phyloP scores from a whole-genome alignment of 306 rosid species.

The Quillaja saponaria region DNA sequence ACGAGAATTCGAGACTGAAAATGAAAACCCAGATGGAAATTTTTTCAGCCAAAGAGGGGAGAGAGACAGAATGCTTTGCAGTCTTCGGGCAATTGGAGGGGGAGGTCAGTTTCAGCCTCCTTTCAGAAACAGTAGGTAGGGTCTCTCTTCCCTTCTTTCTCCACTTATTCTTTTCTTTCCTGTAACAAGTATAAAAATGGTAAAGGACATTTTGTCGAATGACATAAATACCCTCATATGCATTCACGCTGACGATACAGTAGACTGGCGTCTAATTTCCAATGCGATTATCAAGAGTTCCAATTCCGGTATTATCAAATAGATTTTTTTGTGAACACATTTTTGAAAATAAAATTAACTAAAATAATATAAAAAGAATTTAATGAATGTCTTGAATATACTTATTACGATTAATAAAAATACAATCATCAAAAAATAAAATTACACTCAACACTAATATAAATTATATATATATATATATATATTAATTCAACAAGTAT shows the following conservation, averaged over 20 bases:
- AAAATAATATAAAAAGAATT: too few species aligned
- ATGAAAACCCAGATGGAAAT: constrained; percentile 12
- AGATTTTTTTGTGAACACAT: too few species aligned
- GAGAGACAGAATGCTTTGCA: constrained; percentile 11
- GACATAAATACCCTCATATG: constrained; percentile 18
- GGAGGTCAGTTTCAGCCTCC: constrained; percentile 20
- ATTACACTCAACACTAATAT: too few species aligned
- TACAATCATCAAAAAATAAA: too few species aligned
- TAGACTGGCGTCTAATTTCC: too few species aligned
- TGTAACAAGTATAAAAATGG: constrained; percentile 11
- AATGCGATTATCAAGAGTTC: too few species aligned
- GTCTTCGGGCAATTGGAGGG: constrained; percentile 14
- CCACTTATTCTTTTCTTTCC: neutral
- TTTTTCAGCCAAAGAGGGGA: neutral
- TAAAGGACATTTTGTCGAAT: neutral
- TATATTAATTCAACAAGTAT: too few species aligned
- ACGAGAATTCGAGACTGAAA: constrained; percentile 3
- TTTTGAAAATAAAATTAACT: too few species aligned
- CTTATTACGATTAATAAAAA: too few species aligned
- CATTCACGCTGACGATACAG: constrained; percentile 13
- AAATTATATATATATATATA: too few species aligned
- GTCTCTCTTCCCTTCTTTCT: neutral
- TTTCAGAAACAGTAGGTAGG: constrained; percentile 17
- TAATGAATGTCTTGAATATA: too few species aligned
- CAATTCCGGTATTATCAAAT: too few species aligned